Evolutionary conservation across 1,139 yeast species (phyloP).

Genomic region (Candida neerlandica): DNA sequence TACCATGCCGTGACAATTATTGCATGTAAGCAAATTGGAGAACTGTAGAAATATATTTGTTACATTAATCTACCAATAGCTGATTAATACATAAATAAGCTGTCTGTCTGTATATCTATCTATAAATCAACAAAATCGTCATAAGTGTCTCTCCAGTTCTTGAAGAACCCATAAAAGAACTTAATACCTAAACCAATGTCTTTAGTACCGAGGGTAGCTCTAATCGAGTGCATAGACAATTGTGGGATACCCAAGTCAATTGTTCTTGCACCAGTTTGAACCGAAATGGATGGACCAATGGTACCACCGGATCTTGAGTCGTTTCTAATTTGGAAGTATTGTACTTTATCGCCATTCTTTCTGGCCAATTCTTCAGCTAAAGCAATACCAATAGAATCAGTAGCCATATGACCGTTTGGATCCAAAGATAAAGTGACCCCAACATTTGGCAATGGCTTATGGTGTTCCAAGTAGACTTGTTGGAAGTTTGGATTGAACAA

Average conservation of each 20-base stretch:
- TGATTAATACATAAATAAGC: background rate
- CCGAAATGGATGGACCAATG: slow-evolving; percentile 44
- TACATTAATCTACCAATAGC: background rate
- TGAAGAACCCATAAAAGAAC: slow-evolving; percentile 40
- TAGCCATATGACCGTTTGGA: slow-evolving; percentile 45
- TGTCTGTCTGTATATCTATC: background rate
- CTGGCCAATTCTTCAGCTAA: slow-evolving; percentile 36
- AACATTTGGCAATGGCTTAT: slow-evolving; percentile 44
- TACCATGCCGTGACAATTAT: no score
- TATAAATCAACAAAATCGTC: slow-evolving; percentile 26
- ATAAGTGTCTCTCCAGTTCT: slow-evolving; percentile 36
- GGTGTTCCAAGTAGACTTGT: slow-evolving; percentile 38
- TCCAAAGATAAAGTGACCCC: slow-evolving; percentile 46
- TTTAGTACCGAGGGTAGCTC: slow-evolving; percentile 45
- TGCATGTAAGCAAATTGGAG: background rate
- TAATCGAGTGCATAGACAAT: slow-evolving; percentile 48
- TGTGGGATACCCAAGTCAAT: slow-evolving; percentile 51
- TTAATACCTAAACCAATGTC: slow-evolving; percentile 47
- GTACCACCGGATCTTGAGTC: slow-evolving; percentile 50
- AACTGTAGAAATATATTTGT: background rate
- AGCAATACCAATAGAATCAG: slow-evolving; percentile 43
- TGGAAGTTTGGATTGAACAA: slow-evolving; percentile 48
- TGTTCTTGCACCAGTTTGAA: slow-evolving; percentile 46
- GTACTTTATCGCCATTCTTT: slow-evolving; percentile 31
- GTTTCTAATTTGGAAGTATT: slow-evolving; percentile 47